These are phyloP conservation scores for Torulaspora quercuum DNA, from an alignment of 805 yeast genomes.

Conservation along the genomic window DNA sequence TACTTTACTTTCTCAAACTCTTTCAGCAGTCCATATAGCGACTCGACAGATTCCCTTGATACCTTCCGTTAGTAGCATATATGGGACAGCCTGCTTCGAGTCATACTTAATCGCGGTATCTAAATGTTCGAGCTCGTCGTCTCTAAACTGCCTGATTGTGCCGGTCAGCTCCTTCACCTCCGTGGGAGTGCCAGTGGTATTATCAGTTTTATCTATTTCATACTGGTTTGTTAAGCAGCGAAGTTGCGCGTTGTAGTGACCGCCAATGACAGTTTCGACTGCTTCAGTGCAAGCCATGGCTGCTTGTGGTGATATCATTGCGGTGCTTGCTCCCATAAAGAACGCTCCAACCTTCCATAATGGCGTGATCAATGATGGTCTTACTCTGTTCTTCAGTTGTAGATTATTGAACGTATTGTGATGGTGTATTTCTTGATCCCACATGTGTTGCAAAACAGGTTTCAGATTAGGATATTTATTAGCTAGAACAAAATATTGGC, in stretches of 20 bases:
- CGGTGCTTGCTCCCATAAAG: constrained; percentile 82
- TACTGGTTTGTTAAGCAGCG: constrained; percentile 69
- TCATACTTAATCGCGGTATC: constrained; percentile 91
- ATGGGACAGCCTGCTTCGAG: constrained; percentile 90
- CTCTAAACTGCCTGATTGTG: constrained; percentile 73
- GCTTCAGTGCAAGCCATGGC: constrained; percentile 99
- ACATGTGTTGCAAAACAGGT: constrained; percentile 87
- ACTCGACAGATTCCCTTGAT: constrained; percentile 77
- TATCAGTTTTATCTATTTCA: constrained; percentile 41
- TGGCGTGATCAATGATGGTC: constrained; percentile 91
- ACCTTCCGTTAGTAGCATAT: constrained; percentile 80
- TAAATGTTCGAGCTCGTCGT: constrained; percentile 91
- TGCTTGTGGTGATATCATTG: constrained; percentile 83
- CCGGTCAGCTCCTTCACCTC: constrained; percentile 59
- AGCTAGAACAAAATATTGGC: constrained; percentile 77
- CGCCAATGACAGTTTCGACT: constrained; percentile 96
- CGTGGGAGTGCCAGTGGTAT: constrained; percentile 34
- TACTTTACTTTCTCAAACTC: constrained; percentile 46
- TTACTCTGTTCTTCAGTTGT: constrained; percentile 71
- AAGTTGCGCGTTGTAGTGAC: constrained; percentile 88
- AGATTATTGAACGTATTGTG: constrained; percentile 77
- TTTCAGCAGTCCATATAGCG: constrained; percentile 91
- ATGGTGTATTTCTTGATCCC: constrained; percentile 96
- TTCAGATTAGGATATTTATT: constrained; percentile 68
- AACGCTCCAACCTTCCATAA: constrained; percentile 90